These are phyloP conservation scores for Apiotrichum sp. DNA, from an alignment of 1,284 basidiomycete species.

Conservation along the genomic window DNA sequence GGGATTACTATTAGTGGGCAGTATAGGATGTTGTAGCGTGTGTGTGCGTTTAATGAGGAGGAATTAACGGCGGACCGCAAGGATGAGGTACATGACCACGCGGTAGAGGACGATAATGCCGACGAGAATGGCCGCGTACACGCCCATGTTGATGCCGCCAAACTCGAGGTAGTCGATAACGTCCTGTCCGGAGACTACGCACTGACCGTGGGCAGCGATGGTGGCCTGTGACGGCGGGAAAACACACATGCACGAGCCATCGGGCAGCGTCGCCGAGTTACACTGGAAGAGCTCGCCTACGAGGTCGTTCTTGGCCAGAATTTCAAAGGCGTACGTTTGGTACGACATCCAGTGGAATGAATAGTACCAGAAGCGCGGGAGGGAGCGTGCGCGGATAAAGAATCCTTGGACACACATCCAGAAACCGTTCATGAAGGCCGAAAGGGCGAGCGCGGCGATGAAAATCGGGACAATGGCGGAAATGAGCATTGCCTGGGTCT, in stretches of 20 bases:
- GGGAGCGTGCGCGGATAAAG: slow-evolving; percentile 13
- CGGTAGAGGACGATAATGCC: slow-evolving; percentile 41
- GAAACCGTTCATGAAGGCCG: slow-evolving; percentile 56
- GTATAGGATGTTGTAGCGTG: too few relatives aligned
- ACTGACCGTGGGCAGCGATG: slow-evolving; percentile 49
- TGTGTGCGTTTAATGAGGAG: too few relatives aligned
- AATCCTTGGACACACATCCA: slow-evolving; percentile 53
- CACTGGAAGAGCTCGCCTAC: slow-evolving; percentile 52
- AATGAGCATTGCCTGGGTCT: slow-evolving; percentile 54
- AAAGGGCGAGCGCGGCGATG: slow-evolving; percentile 57
- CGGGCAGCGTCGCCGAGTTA: slow-evolving; percentile 11
- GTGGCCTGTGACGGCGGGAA: slow-evolving; percentile 22
- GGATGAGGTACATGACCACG: slow-evolving; percentile 14
- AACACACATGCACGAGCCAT: slow-evolving; percentile 9
- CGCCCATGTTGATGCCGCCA: slow-evolving; percentile 17
- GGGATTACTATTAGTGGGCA: too few relatives aligned
- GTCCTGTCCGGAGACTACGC: slow-evolving; percentile 31
- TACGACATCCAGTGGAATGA: slow-evolving; percentile 40
- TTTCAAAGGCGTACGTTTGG: slow-evolving; percentile 49
- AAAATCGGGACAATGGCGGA: slow-evolving; percentile 57
- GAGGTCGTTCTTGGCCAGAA: slow-evolving; percentile 53
- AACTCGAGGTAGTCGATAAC: slow-evolving; percentile 31
- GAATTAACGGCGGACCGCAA: not conserved
- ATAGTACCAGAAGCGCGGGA: slow-evolving; percentile 17
- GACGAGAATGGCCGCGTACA: slow-evolving; percentile 41